Conservation (phyloP, 352 stramenopile species). For the Phytophthora kernoviae region DNA sequence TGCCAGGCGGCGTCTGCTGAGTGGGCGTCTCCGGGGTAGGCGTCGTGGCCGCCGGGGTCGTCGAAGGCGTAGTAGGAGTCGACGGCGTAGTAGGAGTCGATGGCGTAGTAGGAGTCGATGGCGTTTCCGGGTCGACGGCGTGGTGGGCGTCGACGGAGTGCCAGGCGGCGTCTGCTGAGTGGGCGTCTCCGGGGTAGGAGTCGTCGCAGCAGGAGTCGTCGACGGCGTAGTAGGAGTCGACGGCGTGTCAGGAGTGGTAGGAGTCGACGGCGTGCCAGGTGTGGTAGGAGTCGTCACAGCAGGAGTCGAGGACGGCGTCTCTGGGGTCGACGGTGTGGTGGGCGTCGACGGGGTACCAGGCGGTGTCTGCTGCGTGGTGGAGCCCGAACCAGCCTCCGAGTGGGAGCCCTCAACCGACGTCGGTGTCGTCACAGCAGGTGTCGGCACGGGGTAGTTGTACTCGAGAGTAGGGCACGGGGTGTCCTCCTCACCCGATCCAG, state of each 20-base stretch:
- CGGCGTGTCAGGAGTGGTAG: background rate
- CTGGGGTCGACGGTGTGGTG: constrained; percentile 8
- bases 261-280: constrained; percentile 1
- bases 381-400: constrained; percentile 2
- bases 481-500: constrained; percentile 10
- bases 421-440: constrained; percentile 5
- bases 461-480: constrained; percentile 16
- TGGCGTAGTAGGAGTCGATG: background rate
- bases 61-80: background rate
- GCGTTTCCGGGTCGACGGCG: background rate
- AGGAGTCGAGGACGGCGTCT: constrained; percentile 26
- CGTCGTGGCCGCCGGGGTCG: background rate
- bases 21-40: constrained; percentile 4
- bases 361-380: constrained; percentile 12
- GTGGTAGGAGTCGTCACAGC: constrained; percentile 7
- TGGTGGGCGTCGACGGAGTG: background rate
- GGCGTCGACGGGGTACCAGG: background rate
- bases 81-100: constrained; percentile 5
- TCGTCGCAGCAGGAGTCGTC: constrained; percentile 7
- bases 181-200: background rate
- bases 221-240: background rate
- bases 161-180: background rate
- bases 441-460: constrained; percentile 11
- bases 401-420: constrained; percentile 7
- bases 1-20: background rate